These are phyloP conservation scores for Porodaedalea pini DNA, from an alignment of 1,284 basidiomycete genomes.

Conservation along the genomic window DNA sequence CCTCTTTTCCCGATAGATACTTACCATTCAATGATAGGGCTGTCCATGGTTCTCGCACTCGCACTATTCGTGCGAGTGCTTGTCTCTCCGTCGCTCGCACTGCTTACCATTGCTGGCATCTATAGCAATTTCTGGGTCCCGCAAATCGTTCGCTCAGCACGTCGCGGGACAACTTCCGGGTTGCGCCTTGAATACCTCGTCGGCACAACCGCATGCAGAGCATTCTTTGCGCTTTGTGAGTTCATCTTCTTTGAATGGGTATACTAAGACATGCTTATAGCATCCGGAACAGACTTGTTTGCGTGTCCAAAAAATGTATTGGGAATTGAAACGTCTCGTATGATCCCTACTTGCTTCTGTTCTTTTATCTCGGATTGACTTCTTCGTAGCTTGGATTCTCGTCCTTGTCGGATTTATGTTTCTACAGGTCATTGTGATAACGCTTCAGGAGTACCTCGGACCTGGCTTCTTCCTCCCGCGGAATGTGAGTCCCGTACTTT, in stretches of 20 bases:
- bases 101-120: slow-evolving; percentile 66
- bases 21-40: slow-evolving; percentile 42
- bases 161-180: slow-evolving; percentile 67
- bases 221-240: slow-evolving; percentile 76
- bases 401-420: slow-evolving; percentile 58
- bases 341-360: slow-evolving; percentile 11
- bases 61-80: slow-evolving; percentile 71
- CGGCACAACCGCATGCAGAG: slow-evolving; percentile 68
- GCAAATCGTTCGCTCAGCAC: slow-evolving; percentile 77
- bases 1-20: background rate
- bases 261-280: background rate
- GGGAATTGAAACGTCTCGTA: slow-evolving; percentile 69
- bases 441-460: slow-evolving; percentile 75
- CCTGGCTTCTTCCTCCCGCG: slow-evolving; percentile 79
- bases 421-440: slow-evolving; percentile 61
- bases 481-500: slow-evolving; percentile 42
- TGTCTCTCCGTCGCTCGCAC: slow-evolving; percentile 64
- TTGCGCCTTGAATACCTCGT: slow-evolving; percentile 71
- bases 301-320: slow-evolving; percentile 82
- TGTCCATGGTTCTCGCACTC: slow-evolving; percentile 62
- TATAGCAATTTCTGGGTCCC: slow-evolving; percentile 81
- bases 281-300: slow-evolving; percentile 63
- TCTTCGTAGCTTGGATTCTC: slow-evolving; percentile 56
- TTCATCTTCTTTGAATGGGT: slow-evolving; percentile 9
- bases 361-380: slow-evolving; percentile 9